Base-by-base conservation (phyloP, 768 basidiomycete genomes). In the Kwoniella heveanensis region DNA sequence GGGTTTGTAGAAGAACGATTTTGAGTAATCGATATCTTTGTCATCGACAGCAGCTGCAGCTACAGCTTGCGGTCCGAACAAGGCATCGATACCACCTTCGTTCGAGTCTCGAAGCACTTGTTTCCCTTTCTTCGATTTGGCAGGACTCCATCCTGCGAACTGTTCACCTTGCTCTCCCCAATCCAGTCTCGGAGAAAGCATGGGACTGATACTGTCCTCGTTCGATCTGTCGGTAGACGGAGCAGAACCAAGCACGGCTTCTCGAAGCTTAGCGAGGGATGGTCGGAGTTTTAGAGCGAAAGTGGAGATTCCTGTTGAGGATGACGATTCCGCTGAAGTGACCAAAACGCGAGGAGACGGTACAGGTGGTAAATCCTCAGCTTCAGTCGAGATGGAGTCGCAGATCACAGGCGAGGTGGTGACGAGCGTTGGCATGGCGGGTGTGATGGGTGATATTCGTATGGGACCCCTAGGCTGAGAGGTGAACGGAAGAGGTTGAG, bases 1-100 rank as follows among this genome's bases (percentile, higher is more conserved):
- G 22, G 78, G 78, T 58, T 73, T 72, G 60, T 79, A 79, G 63
- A 79, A 79, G 74, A 79, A 79, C 24, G 76, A 77, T 62, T 73
- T 68, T 2, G 74, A 66, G 49, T 74, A 79, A 50, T 79, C 78
- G 51, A 76, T 76, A 21, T 22, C 25, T 29, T 32, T 24, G 21
- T 15, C 13, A 21, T 29, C 22, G 21, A 10, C 37, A 6, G n/a
- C 32, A 3, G 37, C 30, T 1, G 51, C 25, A 17, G 44, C 37
- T 1, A 62, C 29, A 24, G 57, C 37, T 46, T 62, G 36, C 13
- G 49, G 30, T 47, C 62, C 62, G n/a, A 59, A 51, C n/a, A 65
- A 54, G 10, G 59, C 65, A 62, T 63, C 56, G 19, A 63, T 51
- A 44, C 17, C 36, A 19, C 56, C 55, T 29, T 56, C 37, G 29